Evolutionary conservation across 1,139 yeast genomes (phyloP), one percentile per base, ranked within the genome.

Genomic region (Wickerhamomyces sp.): DNA sequence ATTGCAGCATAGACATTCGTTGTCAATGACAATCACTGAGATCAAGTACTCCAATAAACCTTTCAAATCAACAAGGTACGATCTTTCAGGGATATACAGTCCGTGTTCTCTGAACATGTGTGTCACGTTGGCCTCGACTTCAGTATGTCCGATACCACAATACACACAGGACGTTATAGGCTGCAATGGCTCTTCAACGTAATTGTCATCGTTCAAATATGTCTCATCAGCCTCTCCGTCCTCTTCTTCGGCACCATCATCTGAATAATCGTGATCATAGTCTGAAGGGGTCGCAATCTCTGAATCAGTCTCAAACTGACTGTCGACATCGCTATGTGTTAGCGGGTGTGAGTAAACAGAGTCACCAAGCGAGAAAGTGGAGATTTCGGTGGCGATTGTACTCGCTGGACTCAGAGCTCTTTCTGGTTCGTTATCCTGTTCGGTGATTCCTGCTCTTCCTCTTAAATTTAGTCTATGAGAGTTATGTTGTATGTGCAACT

Each of bases 71-170:
- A 64, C 66, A 36, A 91, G 66, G 53, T 75, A 91, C 19, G 72
- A 71, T 39, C 69, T 66, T 57, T 91, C 97, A 0, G 98, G 98
- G 14, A 91, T 69, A 46, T 83, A 91, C 31, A 91, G 67, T 1
- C 97, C 96, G 58, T 83, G 95, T 26, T 62, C 65, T 42, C 68
- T 71, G 51, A 74, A 78, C 93, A 91, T 81, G 58, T 89, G 95
- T 20, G 68, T 68, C 17, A 82, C 72, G 49, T 83, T 85, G 32
- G 72, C 80, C 32, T 83, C 89, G 9, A 78, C 61, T 16, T 58
- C 64, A 13, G 45, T 47, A 32, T 57, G 61, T 7, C 61, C 53
- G 2, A 45, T 26, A 6, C 71, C 72, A 51, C 77, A 71, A 37
- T 60, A 70, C 16, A 70, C 61, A 44, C 77, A 70, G 8, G 58